A percentile compares a stretch with the other conserved stretches of the same genome.
Conservation (phyloP, 768 basidiomycete genomes). For the Leccinum rimulosum region DNA sequence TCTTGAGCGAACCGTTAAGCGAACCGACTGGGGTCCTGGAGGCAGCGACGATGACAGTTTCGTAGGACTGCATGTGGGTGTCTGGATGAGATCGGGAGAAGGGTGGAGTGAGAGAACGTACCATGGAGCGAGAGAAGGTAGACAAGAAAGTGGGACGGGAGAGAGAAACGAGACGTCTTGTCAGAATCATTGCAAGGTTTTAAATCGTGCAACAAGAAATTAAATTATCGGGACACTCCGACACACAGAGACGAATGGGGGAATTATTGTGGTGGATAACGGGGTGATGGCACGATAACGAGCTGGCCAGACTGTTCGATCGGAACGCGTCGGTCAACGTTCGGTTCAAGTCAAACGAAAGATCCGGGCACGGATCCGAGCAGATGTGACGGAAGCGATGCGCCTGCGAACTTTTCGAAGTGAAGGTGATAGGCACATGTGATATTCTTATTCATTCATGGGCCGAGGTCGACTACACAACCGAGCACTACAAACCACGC, state of each 20-base stretch:
- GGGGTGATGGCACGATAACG: constrained; percentile 5
- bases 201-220: constrained; percentile 14
- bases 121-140: constrained; percentile 48
- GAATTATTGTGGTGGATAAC: neutral
- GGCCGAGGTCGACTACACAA: constrained; percentile 54
- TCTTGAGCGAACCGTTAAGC: constrained; percentile 85
- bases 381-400: neutral
- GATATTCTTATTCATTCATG: constrained; percentile 5
- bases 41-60: constrained; percentile 93
- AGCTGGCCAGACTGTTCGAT: neutral
- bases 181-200: constrained; percentile 38
- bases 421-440: neutral
- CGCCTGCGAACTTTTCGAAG: neutral
- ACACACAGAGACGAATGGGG: constrained; percentile 5
- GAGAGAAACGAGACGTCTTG: constrained; percentile 39
- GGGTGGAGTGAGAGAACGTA: constrained; percentile 24
- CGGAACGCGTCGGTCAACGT: neutral
- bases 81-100: neutral
- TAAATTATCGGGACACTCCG: constrained; percentile 23
- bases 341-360: neutral
- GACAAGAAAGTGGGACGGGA: constrained; percentile 38
- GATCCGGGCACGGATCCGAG: constrained; percentile 4
- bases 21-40: constrained; percentile 93
- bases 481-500: constrained; percentile 78
- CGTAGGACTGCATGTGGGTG: constrained; percentile 40